phyloP scores from a whole-genome alignment of 2,329 filamentous ascomycete species.

The Talaromyces sp. region DNA sequence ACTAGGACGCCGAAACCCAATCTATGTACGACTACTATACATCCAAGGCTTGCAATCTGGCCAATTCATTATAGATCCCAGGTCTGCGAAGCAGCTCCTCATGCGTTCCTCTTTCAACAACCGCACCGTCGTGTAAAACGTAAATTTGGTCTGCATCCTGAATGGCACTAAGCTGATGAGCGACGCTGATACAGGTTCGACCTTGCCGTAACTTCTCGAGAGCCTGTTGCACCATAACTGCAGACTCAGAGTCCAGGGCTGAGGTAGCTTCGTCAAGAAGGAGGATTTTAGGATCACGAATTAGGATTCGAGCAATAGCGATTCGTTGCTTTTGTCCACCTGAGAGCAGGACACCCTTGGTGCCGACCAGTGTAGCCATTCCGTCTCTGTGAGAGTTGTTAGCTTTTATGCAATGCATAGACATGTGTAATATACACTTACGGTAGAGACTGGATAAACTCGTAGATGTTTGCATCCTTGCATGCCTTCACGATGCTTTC shows the following conservation, averaged over 20 bases:
- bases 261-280: conserved; percentile 94
- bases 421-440: background rate
- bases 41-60: conserved; percentile 9
- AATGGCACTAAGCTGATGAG: conserved; percentile 91
- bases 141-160: conserved; percentile 93
- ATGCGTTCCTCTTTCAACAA: conserved; percentile 90
- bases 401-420: background rate
- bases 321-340: conserved; percentile 10
- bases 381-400: conserved; percentile 50
- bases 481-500: background rate
- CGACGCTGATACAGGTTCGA: conserved; percentile 91
- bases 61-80: background rate
- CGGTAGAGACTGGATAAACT: background rate
- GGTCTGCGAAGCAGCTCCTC: conserved; percentile 62
- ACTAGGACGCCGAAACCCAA: background rate
- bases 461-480: background rate
- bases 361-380: conserved; percentile 59
- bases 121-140: conserved; percentile 77
- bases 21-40: background rate
- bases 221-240: conserved; percentile 89
- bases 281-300: conserved; percentile 86
- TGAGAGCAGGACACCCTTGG: background rate
- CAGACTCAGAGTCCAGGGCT: conserved; percentile 90
- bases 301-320: conserved; percentile 33
- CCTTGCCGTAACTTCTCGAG: conserved; percentile 80